phyloP scores from a whole-genome alignment of 1,284 basidiomycete genomes.

The Coriolopsis trogii region DNA sequence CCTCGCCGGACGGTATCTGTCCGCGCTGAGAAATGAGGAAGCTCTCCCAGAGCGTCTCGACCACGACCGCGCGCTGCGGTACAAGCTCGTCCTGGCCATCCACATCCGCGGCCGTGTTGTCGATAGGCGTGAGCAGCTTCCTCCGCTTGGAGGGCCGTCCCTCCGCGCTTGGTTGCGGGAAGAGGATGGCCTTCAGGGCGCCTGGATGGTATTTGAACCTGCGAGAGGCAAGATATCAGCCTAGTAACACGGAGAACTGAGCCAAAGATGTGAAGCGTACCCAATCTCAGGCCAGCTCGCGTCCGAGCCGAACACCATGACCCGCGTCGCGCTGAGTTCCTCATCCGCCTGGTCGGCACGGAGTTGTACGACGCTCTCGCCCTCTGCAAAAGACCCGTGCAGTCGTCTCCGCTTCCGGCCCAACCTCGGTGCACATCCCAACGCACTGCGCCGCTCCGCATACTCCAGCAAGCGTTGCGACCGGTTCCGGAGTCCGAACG shows the following conservation, averaged over 20 bases:
- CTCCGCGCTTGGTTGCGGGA: slow-evolving; percentile 33
- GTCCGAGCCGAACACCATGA: slow-evolving; percentile 33
- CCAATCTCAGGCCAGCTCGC: slow-evolving; percentile 26
- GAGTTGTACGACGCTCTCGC: slow-evolving; percentile 18
- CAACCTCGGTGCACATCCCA: slow-evolving; percentile 40
- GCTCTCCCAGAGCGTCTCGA: slow-evolving; percentile 36
- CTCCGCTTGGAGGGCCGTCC: slow-evolving; percentile 22
- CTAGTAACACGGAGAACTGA: background rate
- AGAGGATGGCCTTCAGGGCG: slow-evolving; percentile 48
- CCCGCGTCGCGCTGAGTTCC: slow-evolving; percentile 36
- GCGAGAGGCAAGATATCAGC: slow-evolving; percentile 1
- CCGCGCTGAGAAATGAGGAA: slow-evolving; percentile 35
- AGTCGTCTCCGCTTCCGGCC: slow-evolving; percentile 34
- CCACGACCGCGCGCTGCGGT: slow-evolving; percentile 29
- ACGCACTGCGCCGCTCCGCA: slow-evolving; percentile 54
- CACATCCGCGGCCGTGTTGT: slow-evolving; percentile 14
- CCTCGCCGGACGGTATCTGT: slow-evolving; percentile 13
- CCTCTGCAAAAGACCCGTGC: slow-evolving; percentile 35
- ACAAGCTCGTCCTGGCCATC: slow-evolving; percentile 9
- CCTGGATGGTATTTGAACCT: slow-evolving; percentile 66
- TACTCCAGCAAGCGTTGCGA: slow-evolving; percentile 69
- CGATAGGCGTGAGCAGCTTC: slow-evolving; percentile 12
- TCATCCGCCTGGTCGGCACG: slow-evolving; percentile 20
- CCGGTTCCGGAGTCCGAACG: slow-evolving; percentile 61
- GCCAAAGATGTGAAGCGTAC: slow-evolving; percentile 17